A percentile compares a stretch with the other conserved stretches of the same genome.
Evolutionary conservation across 108 stramenopile genomes (phyloP).

Genomic region (Cyclotella baltica): DNA sequence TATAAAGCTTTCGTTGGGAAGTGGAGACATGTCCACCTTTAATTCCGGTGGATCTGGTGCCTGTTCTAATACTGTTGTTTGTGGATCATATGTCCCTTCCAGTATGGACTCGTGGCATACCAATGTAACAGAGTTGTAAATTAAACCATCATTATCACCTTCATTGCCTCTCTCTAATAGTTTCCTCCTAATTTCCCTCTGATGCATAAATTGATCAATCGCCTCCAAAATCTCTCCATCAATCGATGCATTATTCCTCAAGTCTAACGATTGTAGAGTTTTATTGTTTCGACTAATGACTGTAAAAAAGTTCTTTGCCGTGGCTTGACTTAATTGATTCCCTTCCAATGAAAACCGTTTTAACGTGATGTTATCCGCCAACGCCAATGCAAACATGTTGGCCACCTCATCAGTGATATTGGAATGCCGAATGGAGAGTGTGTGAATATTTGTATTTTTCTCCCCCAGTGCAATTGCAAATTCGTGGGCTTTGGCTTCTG

Average conservation of each 20-base stretch:
- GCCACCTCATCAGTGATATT: slow-evolving; percentile 30
- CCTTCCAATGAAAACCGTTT: slow-evolving; percentile 24
- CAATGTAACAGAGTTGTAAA: background rate
- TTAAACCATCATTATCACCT: background rate
- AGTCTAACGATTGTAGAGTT: slow-evolving; percentile 31
- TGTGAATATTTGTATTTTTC: slow-evolving; percentile 24
- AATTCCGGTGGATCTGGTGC: background rate
- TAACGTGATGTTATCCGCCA: slow-evolving; percentile 33
- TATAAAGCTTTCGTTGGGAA: slow-evolving; percentile 10
- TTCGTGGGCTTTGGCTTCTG: slow-evolving; percentile 6
- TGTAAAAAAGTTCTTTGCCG: slow-evolving; percentile 30
- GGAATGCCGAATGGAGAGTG: slow-evolving; percentile 36
- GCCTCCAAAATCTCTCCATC: slow-evolving; percentile 21
- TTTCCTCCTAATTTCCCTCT: slow-evolving; percentile 22
- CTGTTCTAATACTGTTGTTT: background rate
- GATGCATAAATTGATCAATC: slow-evolving; percentile 36
- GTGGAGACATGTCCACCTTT: slow-evolving; percentile 3
- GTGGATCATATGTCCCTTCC: slow-evolving; percentile 2
- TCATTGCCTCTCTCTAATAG: slow-evolving; percentile 6
- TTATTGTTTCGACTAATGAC: slow-evolving; percentile 26
- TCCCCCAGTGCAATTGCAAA: slow-evolving; percentile 27
- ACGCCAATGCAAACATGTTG: slow-evolving; percentile 31
- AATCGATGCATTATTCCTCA: slow-evolving; percentile 25
- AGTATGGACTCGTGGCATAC: background rate
- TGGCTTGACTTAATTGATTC: slow-evolving; percentile 14